Base-by-base conservation (phyloP, 1,284 basidiomycete genomes). In the Pulveroboletus sp. region DNA sequence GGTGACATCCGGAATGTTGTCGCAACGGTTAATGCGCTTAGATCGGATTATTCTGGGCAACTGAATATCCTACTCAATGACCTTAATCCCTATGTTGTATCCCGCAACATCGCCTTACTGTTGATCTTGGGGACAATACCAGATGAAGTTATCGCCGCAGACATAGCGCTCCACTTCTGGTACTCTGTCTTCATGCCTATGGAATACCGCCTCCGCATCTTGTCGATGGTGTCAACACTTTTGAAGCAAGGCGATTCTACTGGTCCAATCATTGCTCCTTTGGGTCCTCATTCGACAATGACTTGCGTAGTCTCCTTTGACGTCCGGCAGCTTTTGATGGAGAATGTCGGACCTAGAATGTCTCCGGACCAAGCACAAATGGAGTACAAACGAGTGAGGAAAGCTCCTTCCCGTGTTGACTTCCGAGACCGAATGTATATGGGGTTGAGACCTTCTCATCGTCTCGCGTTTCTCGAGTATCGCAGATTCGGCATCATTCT, bases 91-190 rank as follows among this genome's bases (percentile, higher is more conserved):
- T 6, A 36, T 57, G 2, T 69, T 18, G 65, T 69, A 18, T 62
- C 68, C 17, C 74, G 78, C 20, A 80, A 78, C 46, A 58, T 78
- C 2, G 18, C 74, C 0, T 50, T 79, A 9, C 72, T 80, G 15
- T 54, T 72, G n/a, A 69, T 79, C 43, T 68, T 79, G 14, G 72
- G 74, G 7, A 67, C 61, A 26, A 59, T 70, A 38, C 54, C 63
- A 5, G 70, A 74, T 31, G 62, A 62, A 36, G 52, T 14, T 18
- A 25, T 63, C 7, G 76, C 74, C 2, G 75, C 72, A 5, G 78
- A 80, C 46, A 62, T 74, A 5, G 77, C 77, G 7, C 69, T 80
- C 24, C 78, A 80, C 55, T 72, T 75, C 43, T 79, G 77, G 76
- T 78, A 77, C 47, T 80, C 79, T 5, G 67, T 68, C 2, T 76